Base-by-base conservation (phyloP, 805 yeast species). In the Kazachstania viticola region DNA sequence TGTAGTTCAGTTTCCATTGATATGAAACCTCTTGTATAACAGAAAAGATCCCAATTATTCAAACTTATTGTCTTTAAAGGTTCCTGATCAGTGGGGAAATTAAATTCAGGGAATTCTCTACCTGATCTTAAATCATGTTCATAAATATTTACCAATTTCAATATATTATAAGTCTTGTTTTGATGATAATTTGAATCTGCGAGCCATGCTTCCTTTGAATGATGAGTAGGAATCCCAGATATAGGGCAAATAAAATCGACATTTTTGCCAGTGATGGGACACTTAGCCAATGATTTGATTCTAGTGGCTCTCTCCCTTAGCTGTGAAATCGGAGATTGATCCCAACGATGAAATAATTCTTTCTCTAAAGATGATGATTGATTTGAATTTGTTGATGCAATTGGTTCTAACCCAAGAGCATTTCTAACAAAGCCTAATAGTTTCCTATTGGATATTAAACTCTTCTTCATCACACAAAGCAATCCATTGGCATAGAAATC, bases 1-100 rank as follows among this genome's bases (percentile, higher is more conserved):
- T 88, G 93, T 62, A 83, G 88, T 57, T 87, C 95, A 4, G 95
- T 81, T 58, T 91, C 95, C 97, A 91, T 88, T 4, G 96, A 88
- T 47, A 75, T 79, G 55, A 83, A 91, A 46, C 79, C 79, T 54
- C 98, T 71, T 0, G 97, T 88, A 58, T 88, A 91, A 52, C 91
- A 79, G 49, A 74, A 88, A 8, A 91, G 65, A 58, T 91, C 97
- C 98, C 98, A 91, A 54, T 71, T 76, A 30, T 75, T 65, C 52
- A 84, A 71, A 52, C 84, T 85, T 38, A 85, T 73, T 38, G 69
- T 60, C 39, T 76, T 75, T 51, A 87, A 96, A 31, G 64, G 65
- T 32, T 76, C 80, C 56, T 81, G 93, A 12, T 65, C 68, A 4
- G 72, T 75, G 5, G 98, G 97, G 61, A 91, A 85, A 46, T 84